Percentiles rank a stretch among this genome's conserved stretches.
phyloP scores from a whole-genome alignment of 345 rosid genomes.

The Citrus glauca region DNA sequence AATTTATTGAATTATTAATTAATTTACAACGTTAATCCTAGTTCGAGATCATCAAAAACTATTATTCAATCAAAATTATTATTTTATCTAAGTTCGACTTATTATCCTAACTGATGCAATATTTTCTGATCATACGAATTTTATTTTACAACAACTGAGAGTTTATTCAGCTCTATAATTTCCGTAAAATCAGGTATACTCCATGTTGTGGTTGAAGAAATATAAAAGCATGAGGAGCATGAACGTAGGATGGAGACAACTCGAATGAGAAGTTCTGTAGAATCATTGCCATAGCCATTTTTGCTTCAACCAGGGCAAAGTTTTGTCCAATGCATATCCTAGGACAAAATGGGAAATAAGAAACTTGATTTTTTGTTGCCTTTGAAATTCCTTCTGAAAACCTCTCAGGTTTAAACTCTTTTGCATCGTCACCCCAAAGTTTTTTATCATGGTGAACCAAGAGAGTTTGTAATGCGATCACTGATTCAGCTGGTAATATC shows the following conservation, averaged over 20 bases:
- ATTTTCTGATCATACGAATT: too few relatives aligned
- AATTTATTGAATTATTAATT: too few relatives aligned
- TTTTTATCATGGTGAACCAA: constrained; percentile 26
- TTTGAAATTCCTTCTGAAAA: constrained; percentile 35
- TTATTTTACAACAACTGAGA: too few relatives aligned
- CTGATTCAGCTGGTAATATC: constrained; percentile 26
- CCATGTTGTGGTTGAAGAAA: constrained; percentile 47
- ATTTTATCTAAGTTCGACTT: too few relatives aligned
- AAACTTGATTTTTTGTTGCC: constrained; percentile 17
- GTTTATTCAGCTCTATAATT: background rate
- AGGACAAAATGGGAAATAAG: constrained; percentile 25
- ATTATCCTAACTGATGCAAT: too few relatives aligned
- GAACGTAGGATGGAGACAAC: constrained; percentile 26
- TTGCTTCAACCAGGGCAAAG: constrained; percentile 21
- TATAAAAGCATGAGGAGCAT: constrained; percentile 36
- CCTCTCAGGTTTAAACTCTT: constrained; percentile 31
- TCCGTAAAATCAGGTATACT: constrained; percentile 33
- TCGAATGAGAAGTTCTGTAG: constrained; percentile 12
- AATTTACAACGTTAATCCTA: too few relatives aligned
- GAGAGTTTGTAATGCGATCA: background rate
- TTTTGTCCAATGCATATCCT: constrained; percentile 30
- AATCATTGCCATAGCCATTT: constrained; percentile 16
- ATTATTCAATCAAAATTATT: too few relatives aligned
- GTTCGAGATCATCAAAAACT: too few relatives aligned
- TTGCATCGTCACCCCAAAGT: constrained; percentile 33